Base-by-base conservation (phyloP, 2,329 filamentous ascomycete genomes). In the Claviceps sp. region DNA sequence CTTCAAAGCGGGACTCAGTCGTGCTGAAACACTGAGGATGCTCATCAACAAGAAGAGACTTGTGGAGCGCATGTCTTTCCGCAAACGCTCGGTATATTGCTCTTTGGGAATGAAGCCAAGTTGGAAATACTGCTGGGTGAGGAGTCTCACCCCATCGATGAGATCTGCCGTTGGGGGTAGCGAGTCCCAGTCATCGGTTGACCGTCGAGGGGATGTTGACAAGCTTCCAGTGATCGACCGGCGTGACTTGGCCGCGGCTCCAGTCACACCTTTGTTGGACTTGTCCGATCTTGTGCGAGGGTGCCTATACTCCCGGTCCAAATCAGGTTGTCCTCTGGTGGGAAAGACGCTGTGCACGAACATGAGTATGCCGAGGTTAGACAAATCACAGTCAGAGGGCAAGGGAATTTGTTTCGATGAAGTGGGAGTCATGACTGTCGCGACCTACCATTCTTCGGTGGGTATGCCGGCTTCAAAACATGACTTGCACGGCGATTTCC, bases 91-190 rank as follows among this genome's bases (percentile, higher is more conserved):
- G 1, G 70, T 66, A 50, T 80, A 79, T 49, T 69, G 64, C 23
- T 73, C 66, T 61, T 77, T 79, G 5, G 73, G 74, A 37, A 80
- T 75, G 58, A 81, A 81, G 23, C 78, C 75, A 6, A 80, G 71
- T 61, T 81, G 78, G 55, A 80, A 79, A 59, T 78, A 81, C 56
- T 78, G 70, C 6, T 65, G 65, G 1, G 71, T 78, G 56, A 81
- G 79, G 43, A 69, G 71, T 52, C 74, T 66, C 53, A 79, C 71
- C 5, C 70, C 75, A 47, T 79, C 75, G 23, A 79, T 65, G 49
- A 79, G 68, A 44, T 75, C 71, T 1, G 67, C 61, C 16, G 77
- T 58, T 1, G 73, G 71, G 11, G 77, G 76, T 14, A 80, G 64
- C 3, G 69, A 62, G 9, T 73, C 70, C 76, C 76, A 78, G 36